These are phyloP conservation scores for Cladosporium velox DNA, from an alignment of 2,329 filamentous ascomycete species.

Conservation along the genomic window DNA sequence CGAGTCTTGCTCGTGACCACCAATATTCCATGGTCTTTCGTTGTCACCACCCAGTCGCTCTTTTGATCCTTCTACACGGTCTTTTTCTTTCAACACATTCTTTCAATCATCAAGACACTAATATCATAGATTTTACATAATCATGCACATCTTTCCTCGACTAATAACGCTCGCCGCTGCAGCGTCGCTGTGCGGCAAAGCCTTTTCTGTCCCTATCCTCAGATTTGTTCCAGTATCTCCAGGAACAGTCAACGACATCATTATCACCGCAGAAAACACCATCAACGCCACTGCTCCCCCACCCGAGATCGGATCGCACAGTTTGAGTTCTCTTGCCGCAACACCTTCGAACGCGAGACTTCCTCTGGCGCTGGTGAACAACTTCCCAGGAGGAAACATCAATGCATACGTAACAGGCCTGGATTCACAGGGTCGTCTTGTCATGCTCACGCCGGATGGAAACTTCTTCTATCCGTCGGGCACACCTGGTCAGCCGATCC, in stretches of 20 bases:
- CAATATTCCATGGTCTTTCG: background rate
- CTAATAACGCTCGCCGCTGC: background rate
- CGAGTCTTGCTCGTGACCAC: background rate
- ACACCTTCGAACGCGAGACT: constrained; percentile 20
- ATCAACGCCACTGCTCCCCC: constrained; percentile 29
- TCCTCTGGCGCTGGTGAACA: constrained; percentile 46
- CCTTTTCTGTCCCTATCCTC: constrained; percentile 26
- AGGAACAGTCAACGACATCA: constrained; percentile 28
- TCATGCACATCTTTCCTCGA: background rate
- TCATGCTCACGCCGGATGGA: constrained; percentile 49
- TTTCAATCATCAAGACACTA: background rate
- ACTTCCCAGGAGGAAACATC: constrained; percentile 42
- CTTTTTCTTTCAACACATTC: background rate
- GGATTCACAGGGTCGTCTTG: constrained; percentile 44
- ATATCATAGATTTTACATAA: background rate
- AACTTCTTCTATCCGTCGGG: constrained; percentile 48
- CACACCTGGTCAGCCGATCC: constrained; percentile 32
- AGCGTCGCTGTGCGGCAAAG: constrained; percentile 16
- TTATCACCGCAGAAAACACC: constrained; percentile 32
- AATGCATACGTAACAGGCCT: constrained; percentile 52
- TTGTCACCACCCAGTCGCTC: background rate
- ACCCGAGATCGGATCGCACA: background rate
- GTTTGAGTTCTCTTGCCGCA: constrained; percentile 6
- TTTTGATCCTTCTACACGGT: background rate
- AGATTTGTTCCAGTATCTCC: constrained; percentile 25